phyloP scores from a whole-genome alignment of 2,329 filamentous ascomycete genomes.

The Talaromyces sp. region DNA sequence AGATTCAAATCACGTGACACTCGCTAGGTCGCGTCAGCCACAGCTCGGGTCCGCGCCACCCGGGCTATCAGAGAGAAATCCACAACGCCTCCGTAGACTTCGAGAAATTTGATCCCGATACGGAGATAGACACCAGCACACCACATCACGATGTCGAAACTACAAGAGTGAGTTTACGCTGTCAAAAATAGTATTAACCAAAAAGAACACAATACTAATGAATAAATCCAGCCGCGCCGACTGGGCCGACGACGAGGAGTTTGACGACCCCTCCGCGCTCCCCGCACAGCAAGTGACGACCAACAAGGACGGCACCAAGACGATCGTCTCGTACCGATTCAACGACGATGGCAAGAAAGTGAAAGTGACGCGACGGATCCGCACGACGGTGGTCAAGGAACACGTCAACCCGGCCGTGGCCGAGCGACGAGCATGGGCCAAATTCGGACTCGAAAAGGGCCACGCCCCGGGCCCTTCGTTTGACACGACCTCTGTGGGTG shows the following conservation, averaged over 20 bases:
- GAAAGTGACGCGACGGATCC: slow-evolving; percentile 94
- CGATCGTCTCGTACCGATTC: slow-evolving; percentile 80
- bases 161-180: slow-evolving; percentile 37
- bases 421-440: slow-evolving; percentile 85
- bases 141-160: slow-evolving; percentile 40
- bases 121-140: slow-evolving; percentile 15
- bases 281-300: slow-evolving; percentile 82
- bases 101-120: slow-evolving; percentile 32
- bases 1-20: slow-evolving; percentile 15
- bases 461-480: slow-evolving; percentile 75
- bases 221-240: slow-evolving; percentile 53
- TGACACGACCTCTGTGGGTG: slow-evolving; percentile 88
- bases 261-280: slow-evolving; percentile 79
- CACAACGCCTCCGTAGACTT: slow-evolving; percentile 39
- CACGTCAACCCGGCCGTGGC: slow-evolving; percentile 95
- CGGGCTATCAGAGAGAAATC: slow-evolving; percentile 30
- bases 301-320: slow-evolving; percentile 99
- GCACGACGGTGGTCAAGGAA: slow-evolving; percentile 84
- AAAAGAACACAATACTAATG: neutral
- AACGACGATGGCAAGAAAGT: slow-evolving; percentile 94
- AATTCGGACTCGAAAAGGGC: slow-evolving; percentile 87
- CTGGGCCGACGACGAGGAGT: slow-evolving; percentile 89
- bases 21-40: slow-evolving; percentile 23
- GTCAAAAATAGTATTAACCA: neutral
- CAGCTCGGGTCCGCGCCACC: slow-evolving; percentile 26